Evolutionary conservation across 140 eudicot genomes (phyloP), one percentile per base, ranked within the genome.

Genomic region (Bidens hawaiensis): DNA sequence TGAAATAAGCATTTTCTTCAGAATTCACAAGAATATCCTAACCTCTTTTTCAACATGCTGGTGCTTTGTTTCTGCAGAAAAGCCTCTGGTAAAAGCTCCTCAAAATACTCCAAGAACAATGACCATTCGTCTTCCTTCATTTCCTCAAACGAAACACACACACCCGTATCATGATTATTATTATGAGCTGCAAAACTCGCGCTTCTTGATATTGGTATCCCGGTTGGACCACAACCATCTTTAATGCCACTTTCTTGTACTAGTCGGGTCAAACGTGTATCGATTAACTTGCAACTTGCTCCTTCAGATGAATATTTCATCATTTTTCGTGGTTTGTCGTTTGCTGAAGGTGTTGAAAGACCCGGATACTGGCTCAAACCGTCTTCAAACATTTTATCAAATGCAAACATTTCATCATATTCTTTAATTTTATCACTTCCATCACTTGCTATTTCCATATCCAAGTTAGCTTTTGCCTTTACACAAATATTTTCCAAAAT

Each of bases 1-100:
- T 52, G 64, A 72, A 77, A 76, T 60, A 28, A 34, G 11, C 15
- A 13, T 72, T 83, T 46, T 41, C 79, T 68, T 87, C 76, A 86
- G 79, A 90, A 86, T 54, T 86, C 84, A 74, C 96, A 87, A 66
- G 99, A 88, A 75, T 75, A 53, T 78, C 96, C 95, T 75, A 88
- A 70, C 75, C 93, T 84, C 71, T 77, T 86, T 73, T 79, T 87
- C 48, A 81, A 75, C 73, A 82, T 61, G 61, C 83, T 76, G 61
- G 74, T 80, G 75, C 78, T 74, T 71, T 85, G 83, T 65, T 83
- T 80, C 33, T 61, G 81, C 78, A 79, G 85, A n/a, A 93, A 88
- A 24, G 85, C 85, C 79, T 81, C 81, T 3, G 94, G 95, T 82
- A 93, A 64, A 67, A 81, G 83, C 80, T 70, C 83, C 73, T 93